Percentiles rank a stretch among this genome's conserved stretches.
Evolutionary conservation across 192 early-diverging fungal species (phyloP).

Genomic region (Coemansia javaensis): DNA sequence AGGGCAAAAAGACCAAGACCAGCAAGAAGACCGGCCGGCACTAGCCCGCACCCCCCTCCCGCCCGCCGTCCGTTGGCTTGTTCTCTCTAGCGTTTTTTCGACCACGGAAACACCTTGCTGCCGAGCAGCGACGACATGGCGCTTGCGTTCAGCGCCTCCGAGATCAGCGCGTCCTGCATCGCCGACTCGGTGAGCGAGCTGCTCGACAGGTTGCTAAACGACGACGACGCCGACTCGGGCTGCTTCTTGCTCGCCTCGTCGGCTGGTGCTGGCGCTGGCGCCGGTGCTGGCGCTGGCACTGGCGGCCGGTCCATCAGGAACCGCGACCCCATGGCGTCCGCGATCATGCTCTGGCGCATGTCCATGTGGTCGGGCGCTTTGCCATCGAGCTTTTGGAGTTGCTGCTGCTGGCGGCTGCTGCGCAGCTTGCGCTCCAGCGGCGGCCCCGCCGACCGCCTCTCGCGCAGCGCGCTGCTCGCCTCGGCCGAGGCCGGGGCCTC

Average conservation of each 20-base stretch:
- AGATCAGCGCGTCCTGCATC: constrained; percentile 45
- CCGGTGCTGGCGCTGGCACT: not conserved
- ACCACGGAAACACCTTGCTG: constrained; percentile 47
- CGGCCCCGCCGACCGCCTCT: constrained; percentile 1
- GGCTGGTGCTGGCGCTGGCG: not conserved
- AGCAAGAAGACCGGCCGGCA: constrained; percentile 39
- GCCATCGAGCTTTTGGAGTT: not conserved
- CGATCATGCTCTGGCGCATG: constrained; percentile 39
- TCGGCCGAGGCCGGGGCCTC: no score
- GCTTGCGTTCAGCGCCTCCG: constrained; percentile 41
- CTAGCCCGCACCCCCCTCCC: no score
- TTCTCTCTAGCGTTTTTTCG: constrained; percentile 3
- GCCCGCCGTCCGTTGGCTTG: no score
- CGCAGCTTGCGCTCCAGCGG: constrained; percentile 1
- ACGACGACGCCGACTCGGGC: constrained; percentile 14
- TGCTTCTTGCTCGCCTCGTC: no score
- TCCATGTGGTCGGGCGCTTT: not conserved
- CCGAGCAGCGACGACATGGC: constrained; percentile 42
- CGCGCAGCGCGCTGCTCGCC: not conserved
- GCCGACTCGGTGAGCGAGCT: constrained; percentile 46
- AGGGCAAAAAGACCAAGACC: constrained; percentile 37
- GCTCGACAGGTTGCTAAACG: constrained; percentile 43
- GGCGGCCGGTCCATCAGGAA: constrained; percentile 1
- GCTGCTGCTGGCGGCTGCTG: not conserved
- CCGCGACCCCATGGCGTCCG: constrained; percentile 33